phyloP scores from a whole-genome alignment of 2,329 filamentous ascomycete species.

The Cryphonectria naterciae region DNA sequence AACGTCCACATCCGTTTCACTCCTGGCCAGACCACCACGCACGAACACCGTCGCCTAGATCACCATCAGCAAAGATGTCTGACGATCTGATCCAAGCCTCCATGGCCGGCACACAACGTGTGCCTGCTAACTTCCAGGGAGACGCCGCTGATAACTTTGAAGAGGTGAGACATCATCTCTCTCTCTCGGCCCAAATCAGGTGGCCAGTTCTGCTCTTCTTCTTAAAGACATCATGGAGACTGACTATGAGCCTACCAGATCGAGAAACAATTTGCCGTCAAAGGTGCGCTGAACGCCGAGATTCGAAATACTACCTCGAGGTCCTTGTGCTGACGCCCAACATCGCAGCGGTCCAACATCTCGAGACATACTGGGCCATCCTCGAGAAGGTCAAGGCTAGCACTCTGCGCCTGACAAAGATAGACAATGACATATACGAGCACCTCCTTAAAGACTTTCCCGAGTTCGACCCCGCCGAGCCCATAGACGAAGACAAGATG shows the following conservation, averaged over 20 bases:
- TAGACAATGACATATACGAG: slow-evolving; percentile 92
- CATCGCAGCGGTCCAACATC: slow-evolving; percentile 79
- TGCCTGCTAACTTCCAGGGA: slow-evolving; percentile 63
- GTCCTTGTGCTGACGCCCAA: slow-evolving; percentile 1
- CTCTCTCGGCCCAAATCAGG: neutral
- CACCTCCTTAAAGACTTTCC: slow-evolving; percentile 89
- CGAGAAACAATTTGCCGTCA: slow-evolving; percentile 99
- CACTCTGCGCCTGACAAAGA: slow-evolving; percentile 85
- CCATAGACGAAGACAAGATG: slow-evolving; percentile 91
- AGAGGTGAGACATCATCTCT: slow-evolving; percentile 49
- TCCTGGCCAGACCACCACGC: neutral
- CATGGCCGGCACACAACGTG: slow-evolving; percentile 36
- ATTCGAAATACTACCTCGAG: slow-evolving; percentile 30
- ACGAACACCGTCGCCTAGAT: neutral
- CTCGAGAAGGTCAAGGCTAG: slow-evolving; percentile 90
- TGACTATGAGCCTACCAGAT: slow-evolving; percentile 60
- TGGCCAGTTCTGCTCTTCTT: neutral
- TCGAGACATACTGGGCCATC: slow-evolving; percentile 96
- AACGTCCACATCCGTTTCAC: neutral
- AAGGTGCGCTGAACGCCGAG: slow-evolving; percentile 58
- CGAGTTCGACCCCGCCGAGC: slow-evolving; percentile 82
- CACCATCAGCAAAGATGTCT: slow-evolving; percentile 12
- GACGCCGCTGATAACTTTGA: slow-evolving; percentile 59
- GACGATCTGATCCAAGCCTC: slow-evolving; percentile 24
- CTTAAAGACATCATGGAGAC: neutral